A percentile compares a stretch with the other conserved stretches of the same genome.
Evolutionary conservation across 805 yeast genomes (phyloP).

Genomic region (Candida awuae): DNA sequence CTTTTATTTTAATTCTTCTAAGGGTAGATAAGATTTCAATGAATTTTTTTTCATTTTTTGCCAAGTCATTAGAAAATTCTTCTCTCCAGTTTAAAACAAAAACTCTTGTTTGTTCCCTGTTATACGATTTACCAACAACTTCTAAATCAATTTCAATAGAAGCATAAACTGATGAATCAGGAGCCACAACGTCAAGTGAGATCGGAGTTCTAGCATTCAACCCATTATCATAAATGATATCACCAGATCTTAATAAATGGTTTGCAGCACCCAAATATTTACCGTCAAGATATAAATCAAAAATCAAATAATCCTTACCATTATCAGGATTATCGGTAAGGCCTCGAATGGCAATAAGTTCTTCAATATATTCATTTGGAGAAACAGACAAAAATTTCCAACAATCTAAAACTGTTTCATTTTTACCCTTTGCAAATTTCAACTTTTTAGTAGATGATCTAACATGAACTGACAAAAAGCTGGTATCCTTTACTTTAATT

Average conservation of each 20-base stretch:
- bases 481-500: constrained; percentile 22
- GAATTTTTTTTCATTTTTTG: constrained; percentile 35
- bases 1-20: constrained; percentile 45
- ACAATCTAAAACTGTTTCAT: constrained; percentile 39
- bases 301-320: constrained; percentile 45
- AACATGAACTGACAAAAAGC: constrained; percentile 46
- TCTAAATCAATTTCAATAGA: constrained; percentile 46
- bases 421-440: constrained; percentile 59
- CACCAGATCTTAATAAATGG: constrained; percentile 30
- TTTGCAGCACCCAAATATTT: constrained; percentile 51
- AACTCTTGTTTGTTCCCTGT: constrained; percentile 48
- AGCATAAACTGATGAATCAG: constrained; percentile 37
- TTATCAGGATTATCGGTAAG: constrained; percentile 29
- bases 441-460: constrained; percentile 44
- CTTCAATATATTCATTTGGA: constrained; percentile 67
- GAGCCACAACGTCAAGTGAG: constrained; percentile 34
- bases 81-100: constrained; percentile 47
- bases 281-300: constrained; percentile 58
- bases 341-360: constrained; percentile 56
- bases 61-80: constrained; percentile 35
- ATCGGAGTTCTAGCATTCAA: constrained; percentile 31
- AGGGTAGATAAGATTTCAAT: constrained; percentile 40
- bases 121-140: constrained; percentile 62
- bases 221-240: constrained; percentile 29
- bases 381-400: constrained; percentile 74